Base-by-base conservation (phyloP, 1,284 basidiomycete genomes). In the Porodaedalea pini region DNA sequence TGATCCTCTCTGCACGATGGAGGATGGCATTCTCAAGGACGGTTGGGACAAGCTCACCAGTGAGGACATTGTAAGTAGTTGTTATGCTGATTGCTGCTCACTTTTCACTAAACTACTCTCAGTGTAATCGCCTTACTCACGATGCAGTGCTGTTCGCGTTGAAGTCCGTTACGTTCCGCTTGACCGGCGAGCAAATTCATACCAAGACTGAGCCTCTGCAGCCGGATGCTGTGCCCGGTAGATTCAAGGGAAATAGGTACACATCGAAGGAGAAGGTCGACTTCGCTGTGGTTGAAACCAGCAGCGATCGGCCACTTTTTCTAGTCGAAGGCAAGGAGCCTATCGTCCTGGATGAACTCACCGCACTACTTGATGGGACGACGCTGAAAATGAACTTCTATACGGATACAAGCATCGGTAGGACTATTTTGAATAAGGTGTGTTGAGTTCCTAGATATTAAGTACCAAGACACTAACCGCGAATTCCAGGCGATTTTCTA, bases 91-190 rank as follows among this genome's bases (percentile, higher is more conserved):
- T 45, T 11, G n/a, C 25, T 29, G 21, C 13, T 29, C 25, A 27
- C 25, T 10, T 25, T 29, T 45, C 44, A 45, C 25, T 29, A 45
- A 45, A 11, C 25, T n/a, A 45, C 40, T 45, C 44, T 23, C 25
- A 45, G 44, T 29, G 44, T 29, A 45, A 45, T 45, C 44, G 19
- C 44, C 44, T 45, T 25, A 45, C 25, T 25, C 21, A 45, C 44
- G 23, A 25, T 25, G 44, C 44, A 45, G 8, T 45, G 44, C 44
- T 45, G 25, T 29, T 25, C 44, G 44, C 44, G 10, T 23, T 45
- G 44, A 45, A 45, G 23, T 21, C 44, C 25, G 25, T 45, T 25
- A 45, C 44, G 21, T 45, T 7, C 5, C 19, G 44, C 19, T 11
- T 45, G 44, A 25, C 25, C 25, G 25, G 21, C 25, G 27, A n/a